A percentile compares a stretch with the other conserved stretches of the same genome.
Evolutionary conservation across 2,329 filamentous ascomycete species (phyloP).

Genomic region (Trichoderma endophyticum): DNA sequence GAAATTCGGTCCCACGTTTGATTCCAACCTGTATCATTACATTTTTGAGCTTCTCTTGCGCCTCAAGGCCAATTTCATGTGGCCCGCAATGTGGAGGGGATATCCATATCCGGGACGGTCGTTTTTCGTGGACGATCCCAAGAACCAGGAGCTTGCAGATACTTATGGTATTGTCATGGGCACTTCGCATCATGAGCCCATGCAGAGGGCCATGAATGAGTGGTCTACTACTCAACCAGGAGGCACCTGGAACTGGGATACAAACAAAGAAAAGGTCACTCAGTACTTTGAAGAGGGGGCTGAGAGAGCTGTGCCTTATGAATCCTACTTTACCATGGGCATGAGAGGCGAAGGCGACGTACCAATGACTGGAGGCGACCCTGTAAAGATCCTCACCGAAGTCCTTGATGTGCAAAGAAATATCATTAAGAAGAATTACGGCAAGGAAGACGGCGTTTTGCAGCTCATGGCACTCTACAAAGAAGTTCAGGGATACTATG

Average conservation of each 20-base stretch:
- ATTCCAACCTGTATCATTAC: constrained; percentile 56
- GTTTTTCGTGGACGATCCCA: constrained; percentile 60
- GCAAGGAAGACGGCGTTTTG: constrained; percentile 38
- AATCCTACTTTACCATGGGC: constrained; percentile 56
- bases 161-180: constrained; percentile 63
- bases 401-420: constrained; percentile 54
- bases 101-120: constrained; percentile 48
- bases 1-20: constrained; percentile 47
- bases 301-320: constrained; percentile 50
- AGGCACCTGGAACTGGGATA: constrained; percentile 59
- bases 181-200: constrained; percentile 63
- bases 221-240: constrained; percentile 39
- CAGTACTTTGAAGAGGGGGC: constrained; percentile 57
- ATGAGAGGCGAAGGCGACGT: constrained; percentile 62
- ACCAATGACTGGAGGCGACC: constrained; percentile 47
- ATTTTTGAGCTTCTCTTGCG: constrained; percentile 63
- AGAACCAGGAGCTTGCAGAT: constrained; percentile 57
- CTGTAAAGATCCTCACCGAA: constrained; percentile 49
- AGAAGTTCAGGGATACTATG: constrained; percentile 61
- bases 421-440: constrained; percentile 52
- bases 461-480: constrained; percentile 65
- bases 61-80: constrained; percentile 60
- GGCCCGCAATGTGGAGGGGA: constrained; percentile 64
- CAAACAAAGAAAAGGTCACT: constrained; percentile 53
- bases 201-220: constrained; percentile 56